phyloP scores from a whole-genome alignment of 768 basidiomycete genomes.

The Pleurotus ostreatus region DNA sequence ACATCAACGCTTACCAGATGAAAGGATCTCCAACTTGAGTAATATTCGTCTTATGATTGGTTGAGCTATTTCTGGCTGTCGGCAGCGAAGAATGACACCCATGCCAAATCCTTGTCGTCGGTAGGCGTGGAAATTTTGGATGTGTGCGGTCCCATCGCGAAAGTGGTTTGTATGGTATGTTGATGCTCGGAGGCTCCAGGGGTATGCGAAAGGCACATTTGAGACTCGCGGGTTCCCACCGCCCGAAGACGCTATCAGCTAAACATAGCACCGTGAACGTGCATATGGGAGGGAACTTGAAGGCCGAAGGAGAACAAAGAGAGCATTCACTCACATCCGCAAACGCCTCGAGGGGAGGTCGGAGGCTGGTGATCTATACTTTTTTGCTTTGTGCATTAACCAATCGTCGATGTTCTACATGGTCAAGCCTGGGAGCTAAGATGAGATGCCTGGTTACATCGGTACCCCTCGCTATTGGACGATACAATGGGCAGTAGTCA shows the following conservation, averaged over 20 bases:
- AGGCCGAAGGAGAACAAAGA: not conserved
- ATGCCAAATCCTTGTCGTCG: not conserved
- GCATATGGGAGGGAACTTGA: not conserved
- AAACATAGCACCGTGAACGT: not conserved
- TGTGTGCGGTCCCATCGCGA: not conserved
- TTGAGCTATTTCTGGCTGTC: not conserved
- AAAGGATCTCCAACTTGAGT: not conserved
- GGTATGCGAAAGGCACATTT: not conserved
- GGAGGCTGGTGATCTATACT: too few relatives aligned
- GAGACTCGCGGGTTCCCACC: too few relatives aligned
- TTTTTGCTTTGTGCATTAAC: too few relatives aligned
- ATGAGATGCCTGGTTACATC: too few relatives aligned
- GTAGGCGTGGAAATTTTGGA: slow-evolving; percentile 1
- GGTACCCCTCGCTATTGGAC: too few relatives aligned
- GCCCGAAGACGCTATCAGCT: too few relatives aligned
- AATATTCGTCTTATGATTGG: slow-evolving; percentile 1
- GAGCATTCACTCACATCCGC: not conserved
- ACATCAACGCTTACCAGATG: too few relatives aligned
- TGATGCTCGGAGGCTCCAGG: not conserved
- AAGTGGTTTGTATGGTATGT: too few relatives aligned
- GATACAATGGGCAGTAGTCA: too few relatives aligned
- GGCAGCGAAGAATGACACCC: not conserved
- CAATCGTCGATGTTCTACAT: too few relatives aligned
- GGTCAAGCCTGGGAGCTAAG: too few relatives aligned
- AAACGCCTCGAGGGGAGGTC: too few relatives aligned